These are phyloP conservation scores for Raffaelea albimanens DNA, from an alignment of 2,329 filamentous ascomycete genomes.

Conservation along the genomic window DNA sequence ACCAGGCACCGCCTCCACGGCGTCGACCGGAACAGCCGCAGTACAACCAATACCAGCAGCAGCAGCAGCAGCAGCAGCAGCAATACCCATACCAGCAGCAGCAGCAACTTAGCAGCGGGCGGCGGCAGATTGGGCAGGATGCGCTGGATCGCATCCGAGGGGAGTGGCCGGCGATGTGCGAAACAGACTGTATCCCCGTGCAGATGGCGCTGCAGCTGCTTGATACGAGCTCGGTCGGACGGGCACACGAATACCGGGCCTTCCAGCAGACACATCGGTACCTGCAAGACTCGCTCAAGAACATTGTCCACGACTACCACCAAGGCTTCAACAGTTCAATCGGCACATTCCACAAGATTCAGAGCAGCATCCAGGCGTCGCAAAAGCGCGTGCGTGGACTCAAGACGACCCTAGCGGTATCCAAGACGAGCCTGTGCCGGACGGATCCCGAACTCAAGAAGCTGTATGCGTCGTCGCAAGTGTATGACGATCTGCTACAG, in stretches of 20 bases:
- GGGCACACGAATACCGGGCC: conserved; percentile 77
- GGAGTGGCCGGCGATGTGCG: conserved; percentile 89
- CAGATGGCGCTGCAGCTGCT: conserved; percentile 92
- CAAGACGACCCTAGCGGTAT: conserved; percentile 71
- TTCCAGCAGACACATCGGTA: conserved; percentile 79
- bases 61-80: conserved; percentile 15
- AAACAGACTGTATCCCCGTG: conserved; percentile 81
- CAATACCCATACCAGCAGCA: conserved; percentile 1
- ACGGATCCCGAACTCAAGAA: conserved; percentile 89
- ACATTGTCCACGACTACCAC: conserved; percentile 96
- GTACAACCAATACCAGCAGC: conserved; percentile 9
- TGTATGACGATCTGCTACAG: conserved; percentile 83
- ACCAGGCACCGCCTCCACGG: neutral
- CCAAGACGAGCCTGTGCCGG: conserved; percentile 71
- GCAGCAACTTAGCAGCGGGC: neutral
- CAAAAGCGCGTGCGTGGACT: conserved; percentile 76
- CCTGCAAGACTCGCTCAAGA: conserved; percentile 85
- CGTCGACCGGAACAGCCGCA: conserved; percentile 1
- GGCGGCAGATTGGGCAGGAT: conserved; percentile 41
- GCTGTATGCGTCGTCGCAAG: conserved; percentile 76
- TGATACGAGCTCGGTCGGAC: conserved; percentile 85
- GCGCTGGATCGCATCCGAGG: conserved; percentile 75
- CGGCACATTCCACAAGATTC: conserved; percentile 97
- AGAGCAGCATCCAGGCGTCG: conserved; percentile 80
- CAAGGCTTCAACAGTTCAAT: conserved; percentile 99